Evolutionary conservation across 31 red algal genomes (phyloP), one percentile per base, ranked within the genome.

Genomic region (Endocladia muricata): DNA sequence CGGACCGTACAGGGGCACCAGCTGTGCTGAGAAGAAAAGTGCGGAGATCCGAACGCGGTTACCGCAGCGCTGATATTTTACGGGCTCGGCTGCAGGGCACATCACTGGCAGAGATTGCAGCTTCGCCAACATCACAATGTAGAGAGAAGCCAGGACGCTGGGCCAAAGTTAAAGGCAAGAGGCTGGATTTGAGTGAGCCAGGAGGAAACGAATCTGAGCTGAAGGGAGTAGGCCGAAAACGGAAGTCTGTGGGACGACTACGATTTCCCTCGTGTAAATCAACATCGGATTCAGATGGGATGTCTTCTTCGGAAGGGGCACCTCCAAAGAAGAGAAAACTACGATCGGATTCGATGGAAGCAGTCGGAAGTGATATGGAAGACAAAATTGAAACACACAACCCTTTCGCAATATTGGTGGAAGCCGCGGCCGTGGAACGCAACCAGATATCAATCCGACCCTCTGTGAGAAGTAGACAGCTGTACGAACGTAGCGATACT

Each of bases 1-100:
- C 58, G 13, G 70, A 85, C 11, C 40, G 81, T 29, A 67, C 71
- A 37, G 81, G 58, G 2, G 56, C 61, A 29, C 81, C 81, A 21
- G 81, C 81, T 9, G 49, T 85, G 13, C 34, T 85, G 35, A 56
- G 81, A 25, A 55, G 71, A 28, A 74, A 85, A 26, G 81, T 73
- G 7, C 55, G 61, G 21, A 38, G 81, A 37, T 60, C 54, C 21
- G 81, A 85, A 30, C 55, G 81, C 33, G 81, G 81, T 2, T 85
- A 85, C 40, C 70, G 81, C 17, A 67, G 42, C 61, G 68, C 70
- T 43, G 81, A 73, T 25, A 41, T 41, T 41, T 51, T 73, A 31
- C 81, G 70, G 7, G 57, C 70, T 17, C 40, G 70, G 29, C 29
- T 75, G 28, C 29, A 64, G 17, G 59, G 23, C 28, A 15, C 41